Evolutionary conservation across 2,329 filamentous ascomycete species (phyloP), one percentile per base, ranked within the genome.

Genomic region (Dothistroma septosporum): DNA sequence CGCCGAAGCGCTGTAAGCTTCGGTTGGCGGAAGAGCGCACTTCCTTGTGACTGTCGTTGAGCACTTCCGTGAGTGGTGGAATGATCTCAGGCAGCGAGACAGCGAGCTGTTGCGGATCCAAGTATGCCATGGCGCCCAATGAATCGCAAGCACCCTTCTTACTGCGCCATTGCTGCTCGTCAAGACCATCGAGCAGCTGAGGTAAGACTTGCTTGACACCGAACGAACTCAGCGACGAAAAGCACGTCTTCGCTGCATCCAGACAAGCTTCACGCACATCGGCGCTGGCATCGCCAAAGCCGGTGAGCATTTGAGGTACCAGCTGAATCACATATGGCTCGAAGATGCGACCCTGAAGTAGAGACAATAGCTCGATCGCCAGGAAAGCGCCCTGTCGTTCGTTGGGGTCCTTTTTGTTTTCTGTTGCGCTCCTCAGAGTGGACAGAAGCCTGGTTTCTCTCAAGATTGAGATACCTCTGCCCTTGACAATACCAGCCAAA

Each of bases 31-130:
- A 92, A 49, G 86, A 81, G 62, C 94, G 86, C 33, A 99, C 94
- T 77, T 99, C 94, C 76, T 99, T 99, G 79, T 99, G 94, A 70
- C 91, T 97, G 79, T 99, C 94, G 68, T 96, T 99, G 61, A 99
- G 80, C 3, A 97, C 94, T 50, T 89, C 87, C 1, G 95, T 97
- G 60, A 99, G 82, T 16, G 95, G 93, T 28, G 95, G 94, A 67
- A 99, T 99, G 68, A 99, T 99, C 59, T 96, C 92, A 1, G 94
- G 94, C 70, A 99, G 79, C 74, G 92, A 97, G 68, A 89, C 84
- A 0, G 94, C 92, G 19, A 99, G 84, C 75, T 99, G 94, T 66
- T 97, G 90, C 8, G 95, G 93, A 74, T 97, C 94, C 33, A 99
- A 85, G 74, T 99, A 99, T 5, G 94, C 95, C 94, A 99, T 99